Percentiles rank a stretch among this genome's conserved stretches.
phyloP scores from a whole-genome alignment of 2,329 filamentous ascomycete species.

The Thyridium curvatum region DNA sequence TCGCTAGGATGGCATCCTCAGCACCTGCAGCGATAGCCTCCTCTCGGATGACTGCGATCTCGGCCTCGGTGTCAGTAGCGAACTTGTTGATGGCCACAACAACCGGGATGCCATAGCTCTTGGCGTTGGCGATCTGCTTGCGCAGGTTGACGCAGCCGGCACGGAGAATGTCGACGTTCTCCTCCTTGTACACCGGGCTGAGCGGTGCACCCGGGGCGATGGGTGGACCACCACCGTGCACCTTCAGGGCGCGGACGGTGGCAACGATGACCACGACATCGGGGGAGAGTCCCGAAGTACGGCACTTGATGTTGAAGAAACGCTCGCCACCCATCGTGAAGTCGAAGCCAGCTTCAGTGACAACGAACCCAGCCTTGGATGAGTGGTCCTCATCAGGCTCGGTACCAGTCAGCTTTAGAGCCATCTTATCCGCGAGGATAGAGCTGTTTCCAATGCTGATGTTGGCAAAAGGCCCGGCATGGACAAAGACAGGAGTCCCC shows the following conservation, averaged over 20 bases:
- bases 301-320: constrained; percentile 99
- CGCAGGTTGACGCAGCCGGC: constrained; percentile 88
- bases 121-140: constrained; percentile 92
- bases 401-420: constrained; percentile 90
- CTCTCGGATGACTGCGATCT: constrained; percentile 82
- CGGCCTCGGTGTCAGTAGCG: constrained; percentile 85
- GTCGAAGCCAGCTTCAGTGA: constrained; percentile 97
- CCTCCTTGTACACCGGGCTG: constrained; percentile 82
- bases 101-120: constrained; percentile 82
- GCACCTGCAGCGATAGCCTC: constrained; percentile 89
- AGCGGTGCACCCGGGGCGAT: constrained; percentile 82
- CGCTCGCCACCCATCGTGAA: constrained; percentile 99
- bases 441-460: constrained; percentile 97
- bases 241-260: constrained; percentile 91
- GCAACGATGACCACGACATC: constrained; percentile 94
- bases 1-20: constrained; percentile 86
- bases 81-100: constrained; percentile 98
- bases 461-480: constrained; percentile 96
- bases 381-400: constrained; percentile 83
- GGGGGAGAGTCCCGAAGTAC: constrained; percentile 83
- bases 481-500: constrained; percentile 94
- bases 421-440: constrained; percentile 89
- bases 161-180: constrained; percentile 88
- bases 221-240: constrained; percentile 92
- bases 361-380: constrained; percentile 81